These are phyloP conservation scores for Acmispon strigosus DNA, from an alignment of 306 rosid genomes.

Conservation along the genomic window DNA sequence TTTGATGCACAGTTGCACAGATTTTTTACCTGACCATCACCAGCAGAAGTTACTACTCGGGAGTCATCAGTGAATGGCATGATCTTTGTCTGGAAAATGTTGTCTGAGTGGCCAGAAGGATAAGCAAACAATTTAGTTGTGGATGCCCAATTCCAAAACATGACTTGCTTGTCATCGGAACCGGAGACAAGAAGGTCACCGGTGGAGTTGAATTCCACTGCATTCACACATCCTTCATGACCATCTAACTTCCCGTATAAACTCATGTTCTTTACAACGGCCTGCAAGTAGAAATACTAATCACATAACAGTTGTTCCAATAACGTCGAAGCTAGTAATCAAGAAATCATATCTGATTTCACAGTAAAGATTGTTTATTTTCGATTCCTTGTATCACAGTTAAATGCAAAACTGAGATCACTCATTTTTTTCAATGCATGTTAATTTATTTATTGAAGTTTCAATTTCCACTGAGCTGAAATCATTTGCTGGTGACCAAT, in stretches of 20 bases:
- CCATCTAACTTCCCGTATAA: conserved; percentile 39
- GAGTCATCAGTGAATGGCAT: conserved; percentile 44
- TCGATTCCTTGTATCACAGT: too few relatives aligned
- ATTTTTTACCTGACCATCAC: conserved; percentile 48
- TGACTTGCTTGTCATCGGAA: conserved; percentile 46
- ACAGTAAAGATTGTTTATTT: too few relatives aligned
- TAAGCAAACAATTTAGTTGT: conserved; percentile 30
- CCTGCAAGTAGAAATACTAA: conserved; percentile 29
- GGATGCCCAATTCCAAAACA: conserved; percentile 49
- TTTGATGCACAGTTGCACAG: not conserved
- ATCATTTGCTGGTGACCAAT: not conserved
- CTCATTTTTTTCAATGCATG: not conserved
- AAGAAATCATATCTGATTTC: too few relatives aligned
- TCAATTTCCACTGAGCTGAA: not conserved
- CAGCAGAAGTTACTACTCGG: conserved; percentile 46
- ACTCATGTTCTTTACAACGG: conserved; percentile 33
- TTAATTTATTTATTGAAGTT: not conserved
- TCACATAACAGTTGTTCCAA: too few relatives aligned
- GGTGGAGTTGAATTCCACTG: conserved; percentile 47
- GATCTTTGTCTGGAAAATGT: conserved; percentile 41
- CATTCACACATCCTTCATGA: conserved; percentile 48
- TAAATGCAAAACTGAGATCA: too few relatives aligned
- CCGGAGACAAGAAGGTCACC: conserved; percentile 57
- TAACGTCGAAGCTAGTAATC: not conserved
- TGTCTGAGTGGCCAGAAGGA: conserved; percentile 41